Evolutionary conservation across 2,329 filamentous ascomycete species (phyloP).

Genomic region (Phialocephala sp.): DNA sequence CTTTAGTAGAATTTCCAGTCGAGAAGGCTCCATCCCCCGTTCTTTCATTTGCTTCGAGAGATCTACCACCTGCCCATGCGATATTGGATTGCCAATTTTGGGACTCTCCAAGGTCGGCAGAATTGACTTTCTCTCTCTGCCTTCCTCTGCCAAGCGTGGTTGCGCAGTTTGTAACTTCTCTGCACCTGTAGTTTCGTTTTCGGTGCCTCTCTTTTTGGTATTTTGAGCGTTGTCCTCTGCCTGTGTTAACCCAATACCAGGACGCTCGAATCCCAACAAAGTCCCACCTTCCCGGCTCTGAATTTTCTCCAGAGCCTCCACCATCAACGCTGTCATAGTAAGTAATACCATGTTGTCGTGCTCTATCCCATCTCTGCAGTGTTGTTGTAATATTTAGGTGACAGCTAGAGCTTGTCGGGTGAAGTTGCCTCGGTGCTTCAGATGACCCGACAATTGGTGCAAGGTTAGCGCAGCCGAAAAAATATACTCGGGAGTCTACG

Average conservation of each 20-base stretch:
- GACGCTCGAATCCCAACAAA: background rate
- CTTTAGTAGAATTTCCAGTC: slow-evolving; percentile 72
- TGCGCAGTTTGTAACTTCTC: background rate
- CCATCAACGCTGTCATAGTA: slow-evolving; percentile 73
- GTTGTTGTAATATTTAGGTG: slow-evolving; percentile 19
- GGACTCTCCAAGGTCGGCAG: slow-evolving; percentile 55
- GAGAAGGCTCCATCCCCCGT: slow-evolving; percentile 46
- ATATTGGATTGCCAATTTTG: slow-evolving; percentile 68
- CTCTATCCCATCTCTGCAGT: slow-evolving; percentile 19
- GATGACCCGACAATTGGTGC: slow-evolving; percentile 29
- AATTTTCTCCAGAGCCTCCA: slow-evolving; percentile 60
- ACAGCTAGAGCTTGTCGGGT: slow-evolving; percentile 32
- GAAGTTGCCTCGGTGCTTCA: slow-evolving; percentile 24
- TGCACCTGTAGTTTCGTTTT: background rate
- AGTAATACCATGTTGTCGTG: slow-evolving; percentile 70
- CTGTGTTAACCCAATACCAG: background rate
- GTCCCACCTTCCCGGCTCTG: slow-evolving; percentile 28
- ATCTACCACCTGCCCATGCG: slow-evolving; percentile 71
- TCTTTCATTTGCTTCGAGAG: slow-evolving; percentile 60
- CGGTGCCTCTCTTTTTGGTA: background rate
- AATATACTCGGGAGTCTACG: slow-evolving; percentile 33
- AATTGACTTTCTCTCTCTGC: background rate
- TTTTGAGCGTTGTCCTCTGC: background rate
- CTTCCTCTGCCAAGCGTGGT: background rate
- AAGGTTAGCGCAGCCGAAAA: slow-evolving; percentile 35